Evolutionary conservation across 305 asterid species (phyloP), one percentile per base, ranked within the genome.

Genomic region (Solanum hybrid): DNA sequence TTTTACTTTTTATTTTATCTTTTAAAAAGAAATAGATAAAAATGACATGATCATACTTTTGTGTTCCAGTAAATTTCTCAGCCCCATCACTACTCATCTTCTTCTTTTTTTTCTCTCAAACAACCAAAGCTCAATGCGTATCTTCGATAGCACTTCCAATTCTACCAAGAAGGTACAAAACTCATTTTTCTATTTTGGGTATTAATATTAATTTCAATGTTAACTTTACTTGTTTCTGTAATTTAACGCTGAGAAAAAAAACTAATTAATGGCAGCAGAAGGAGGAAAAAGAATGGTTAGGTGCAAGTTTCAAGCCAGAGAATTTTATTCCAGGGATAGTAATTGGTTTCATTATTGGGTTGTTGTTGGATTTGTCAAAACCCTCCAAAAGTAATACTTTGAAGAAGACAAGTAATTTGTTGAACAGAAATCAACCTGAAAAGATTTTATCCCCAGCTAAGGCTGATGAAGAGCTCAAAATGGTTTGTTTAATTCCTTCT

Each of bases 241-340:
- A 36, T 79, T 34, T 34, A 36, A 57, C 78, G 77, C 37, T 81
- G 34, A 8, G 20, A 37, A 26, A 37, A 26, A 65, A n/a, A 22
- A 51, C 29, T 26, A 32, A 77, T 24, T 13, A 77, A 45, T 27
- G 15, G 39, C 37, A 17, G 95, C 91, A 93, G 92, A 95, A 94
- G 89, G 93, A 94, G 91, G 95, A 94, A 90, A 93, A 86, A 87
- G 96, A 94, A 94, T 91, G 97, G 96, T 33, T 96, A 38, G 97
- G 96, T 89, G 96, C 91, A 91, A 94, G 98, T 93, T 97, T 97
- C 96, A 95, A 90, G 98, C 95, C 98, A 39, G 98, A 95, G 89
- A 96, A 97, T 84, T 97, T 97, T 94, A 90, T 97, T 15, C 99
- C 99, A 24, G 99, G 99, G 70, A 94, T 97, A 10, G 92, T 96